A percentile compares a stretch with the other conserved stretches of the same genome.
These are phyloP conservation scores for Novymonas esmeraldas DNA, from an alignment of 208 protist species.

Conservation along the genomic window DNA sequence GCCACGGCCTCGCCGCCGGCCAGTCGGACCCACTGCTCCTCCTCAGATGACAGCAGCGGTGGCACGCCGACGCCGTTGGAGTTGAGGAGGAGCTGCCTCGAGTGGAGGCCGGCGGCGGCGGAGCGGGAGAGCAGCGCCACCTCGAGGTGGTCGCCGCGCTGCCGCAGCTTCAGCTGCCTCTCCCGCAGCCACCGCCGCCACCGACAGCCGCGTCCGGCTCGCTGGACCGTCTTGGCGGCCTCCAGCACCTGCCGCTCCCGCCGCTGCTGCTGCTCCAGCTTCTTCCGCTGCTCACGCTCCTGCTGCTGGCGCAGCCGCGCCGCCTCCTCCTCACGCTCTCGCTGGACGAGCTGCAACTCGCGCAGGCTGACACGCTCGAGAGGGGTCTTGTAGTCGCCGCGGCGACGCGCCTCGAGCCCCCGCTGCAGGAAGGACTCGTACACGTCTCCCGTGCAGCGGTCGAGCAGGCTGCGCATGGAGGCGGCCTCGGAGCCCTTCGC, in stretches of 20 bases:
- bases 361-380: slow-evolving; percentile 58
- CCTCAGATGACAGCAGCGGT: slow-evolving; percentile 1
- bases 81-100: neutral
- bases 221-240: slow-evolving; percentile 55
- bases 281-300: slow-evolving; percentile 31
- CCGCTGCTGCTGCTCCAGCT: slow-evolving; percentile 39
- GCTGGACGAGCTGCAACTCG: slow-evolving; percentile 32
- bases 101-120: slow-evolving; percentile 2
- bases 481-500: neutral
- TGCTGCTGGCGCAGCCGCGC: slow-evolving; percentile 13
- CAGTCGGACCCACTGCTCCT: slow-evolving; percentile 19
- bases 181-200: slow-evolving; percentile 41
- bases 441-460: slow-evolving; percentile 46
- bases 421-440: slow-evolving; percentile 30
- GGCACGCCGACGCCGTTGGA: neutral
- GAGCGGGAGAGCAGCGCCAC: slow-evolving; percentile 24
- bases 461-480: slow-evolving; percentile 22
- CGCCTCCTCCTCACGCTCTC: slow-evolving; percentile 35
- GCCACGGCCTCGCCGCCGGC: slow-evolving; percentile 17
- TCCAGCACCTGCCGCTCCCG: slow-evolving; percentile 39
- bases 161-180: slow-evolving; percentile 16
- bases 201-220: slow-evolving; percentile 45
- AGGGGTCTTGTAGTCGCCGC: slow-evolving; percentile 46
- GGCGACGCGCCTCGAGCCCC: slow-evolving; percentile 23
- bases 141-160: slow-evolving; percentile 24